Conservation (phyloP, 257 asterid genomes). For the Parsonsia alboflavescens region DNA sequence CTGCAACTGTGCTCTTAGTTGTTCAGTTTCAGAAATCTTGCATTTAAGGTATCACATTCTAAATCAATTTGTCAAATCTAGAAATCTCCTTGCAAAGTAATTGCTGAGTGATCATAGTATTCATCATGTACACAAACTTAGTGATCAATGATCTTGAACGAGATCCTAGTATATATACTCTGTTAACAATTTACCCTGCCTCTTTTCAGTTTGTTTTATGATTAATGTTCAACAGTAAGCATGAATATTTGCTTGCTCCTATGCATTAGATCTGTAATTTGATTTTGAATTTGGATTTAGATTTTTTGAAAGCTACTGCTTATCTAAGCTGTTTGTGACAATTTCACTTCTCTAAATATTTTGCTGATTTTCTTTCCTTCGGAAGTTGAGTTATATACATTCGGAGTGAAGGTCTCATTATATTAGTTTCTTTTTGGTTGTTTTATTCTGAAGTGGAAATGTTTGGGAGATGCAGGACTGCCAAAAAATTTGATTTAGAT, state of each 20-base stretch:
- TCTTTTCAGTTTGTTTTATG: neutral
- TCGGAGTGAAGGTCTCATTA: neutral
- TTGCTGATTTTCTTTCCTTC: neutral
- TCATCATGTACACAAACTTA: neutral
- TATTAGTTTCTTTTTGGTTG: neutral
- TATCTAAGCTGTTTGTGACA: neutral
- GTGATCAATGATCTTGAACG: neutral
- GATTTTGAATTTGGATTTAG: neutral
- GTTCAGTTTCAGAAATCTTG: neutral
- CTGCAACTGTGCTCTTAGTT: neutral
- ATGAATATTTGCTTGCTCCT: neutral
- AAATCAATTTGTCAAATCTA: neutral
- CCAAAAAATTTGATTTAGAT: slow-evolving; percentile 41
- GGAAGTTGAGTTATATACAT: neutral
- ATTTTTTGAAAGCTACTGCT: neutral
- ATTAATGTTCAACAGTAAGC: neutral
- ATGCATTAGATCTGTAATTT: neutral
- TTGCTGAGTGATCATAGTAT: neutral
- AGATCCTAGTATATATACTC: neutral
- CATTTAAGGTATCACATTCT: neutral
- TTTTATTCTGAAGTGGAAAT: slow-evolving; percentile 11
- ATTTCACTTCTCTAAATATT: neutral
- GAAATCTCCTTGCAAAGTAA: neutral
- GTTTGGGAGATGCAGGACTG: slow-evolving; percentile 45
- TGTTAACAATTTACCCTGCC: neutral